Base-by-base conservation (phyloP, 225 moss, liverwort and hornwort species). In the Takakia lepidozioides region DNA sequence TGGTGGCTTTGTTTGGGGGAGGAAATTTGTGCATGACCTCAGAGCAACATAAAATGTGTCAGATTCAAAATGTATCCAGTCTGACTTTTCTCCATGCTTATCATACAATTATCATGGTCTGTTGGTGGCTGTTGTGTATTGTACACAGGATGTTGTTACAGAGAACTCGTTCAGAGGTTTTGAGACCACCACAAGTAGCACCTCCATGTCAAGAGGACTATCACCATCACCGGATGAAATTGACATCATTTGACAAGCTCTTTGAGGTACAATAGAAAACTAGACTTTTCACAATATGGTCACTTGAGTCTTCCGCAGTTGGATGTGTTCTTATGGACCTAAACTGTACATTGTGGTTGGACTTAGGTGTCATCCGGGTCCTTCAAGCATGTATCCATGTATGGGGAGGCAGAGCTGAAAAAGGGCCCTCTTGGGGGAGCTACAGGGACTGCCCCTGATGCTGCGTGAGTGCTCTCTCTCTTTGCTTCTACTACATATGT, bases 201-300 rank as follows among this genome's bases (percentile, higher is more conserved):
- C 69, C 74, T 47, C 75, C 73, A 27, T 80, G 77, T 64, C 85
- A 73, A 25, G 66, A 76, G 49, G 86, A 86, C 59, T 88, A 81
- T n/a, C n/a, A 86, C 59, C 86, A 81, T 49, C 76, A 79, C 41
- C 68, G 68, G 55, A 52, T 52, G 58, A 93, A 86, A 54, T 67
- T 93, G 38, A 93, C 88, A 11, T 93, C 88, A 57, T 93, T 93
- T 43, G 88, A 93, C 54, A 88, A 93, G 67, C 83, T 93, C 48
- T 76, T 93, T 38, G 76, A 78, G 69, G 76, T 72, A 22, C 52
- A n/a, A n/a, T n/a, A n/a, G n/a, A n/a, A n/a, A n/a, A n/a, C n/a
- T n/a, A n/a, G n/a, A n/a, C n/a, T n/a, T n/a, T n/a, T n/a, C n/a
- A n/a, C n/a, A n/a, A n/a, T n/a, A n/a, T n/a, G n/a, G n/a, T n/a